Evolutionary conservation across 2,329 filamentous ascomycete species (phyloP).

Genomic region (Alternaria gansuensis): DNA sequence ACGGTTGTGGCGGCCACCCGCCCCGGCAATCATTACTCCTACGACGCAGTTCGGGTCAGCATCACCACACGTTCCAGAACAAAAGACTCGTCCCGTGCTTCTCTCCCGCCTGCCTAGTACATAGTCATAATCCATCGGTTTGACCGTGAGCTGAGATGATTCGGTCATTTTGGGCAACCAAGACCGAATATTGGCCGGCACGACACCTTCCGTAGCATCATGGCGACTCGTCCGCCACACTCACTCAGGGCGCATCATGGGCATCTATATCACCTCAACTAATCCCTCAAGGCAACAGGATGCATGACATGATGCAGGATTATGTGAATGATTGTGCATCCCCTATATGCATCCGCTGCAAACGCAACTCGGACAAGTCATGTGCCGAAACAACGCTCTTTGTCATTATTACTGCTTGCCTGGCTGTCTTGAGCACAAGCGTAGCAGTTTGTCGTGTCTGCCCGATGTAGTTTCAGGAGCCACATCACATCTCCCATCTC

Average conservation of each 20-base stretch:
- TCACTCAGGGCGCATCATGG: neutral
- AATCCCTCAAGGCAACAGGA: neutral
- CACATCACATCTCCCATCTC: conserved; percentile 1
- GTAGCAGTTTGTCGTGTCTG: conserved; percentile 7
- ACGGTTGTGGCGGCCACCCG: conserved; percentile 8
- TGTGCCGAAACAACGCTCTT: neutral
- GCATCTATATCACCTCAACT: conserved; percentile 4
- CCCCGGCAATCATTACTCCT: conserved; percentile 5
- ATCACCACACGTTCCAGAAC: conserved; percentile 6
- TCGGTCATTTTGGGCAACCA: neutral
- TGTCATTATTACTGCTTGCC: conserved; percentile 11
- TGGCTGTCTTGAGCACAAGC: conserved; percentile 6
- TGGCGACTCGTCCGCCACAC: conserved; percentile 3
- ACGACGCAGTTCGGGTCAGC: neutral
- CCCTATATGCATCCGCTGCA: neutral
- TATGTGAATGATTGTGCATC: conserved; percentile 6
- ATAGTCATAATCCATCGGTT: neutral
- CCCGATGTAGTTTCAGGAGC: neutral
- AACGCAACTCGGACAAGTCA: neutral
- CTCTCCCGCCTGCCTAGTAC: neutral
- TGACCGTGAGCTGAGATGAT: neutral
- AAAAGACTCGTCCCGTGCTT: conserved; percentile 1
- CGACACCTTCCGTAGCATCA: conserved; percentile 4
- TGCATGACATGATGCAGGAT: conserved; percentile 6
- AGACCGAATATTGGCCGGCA: conserved; percentile 9